Evolutionary conservation across 352 stramenopile species (phyloP).

Genomic region (Elongisporangium prolatum): DNA sequence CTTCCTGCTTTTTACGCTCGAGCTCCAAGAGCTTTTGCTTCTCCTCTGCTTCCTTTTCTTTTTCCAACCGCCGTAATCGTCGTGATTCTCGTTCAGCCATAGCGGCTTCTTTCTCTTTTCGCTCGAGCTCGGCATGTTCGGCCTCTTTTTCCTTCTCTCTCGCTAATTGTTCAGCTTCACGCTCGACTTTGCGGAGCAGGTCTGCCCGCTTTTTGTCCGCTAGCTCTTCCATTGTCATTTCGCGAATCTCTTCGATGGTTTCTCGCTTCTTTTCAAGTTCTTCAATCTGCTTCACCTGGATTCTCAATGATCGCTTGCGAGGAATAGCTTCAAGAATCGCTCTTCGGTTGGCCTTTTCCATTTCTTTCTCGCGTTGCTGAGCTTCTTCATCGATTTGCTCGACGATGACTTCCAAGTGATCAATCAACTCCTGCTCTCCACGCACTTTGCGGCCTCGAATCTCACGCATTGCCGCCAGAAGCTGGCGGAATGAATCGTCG

Average conservation of each 20-base stretch:
- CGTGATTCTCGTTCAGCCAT: conserved; percentile 48
- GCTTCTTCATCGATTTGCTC: conserved; percentile 76
- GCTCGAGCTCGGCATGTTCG: conserved; percentile 39
- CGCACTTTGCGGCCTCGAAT: conserved; percentile 61
- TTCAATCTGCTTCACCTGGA: conserved; percentile 84
- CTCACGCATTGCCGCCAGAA: conserved; percentile 52
- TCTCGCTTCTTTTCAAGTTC: conserved; percentile 71
- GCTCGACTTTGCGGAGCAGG: conserved; percentile 61
- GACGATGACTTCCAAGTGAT: conserved; percentile 75
- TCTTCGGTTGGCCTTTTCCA: conserved; percentile 71
- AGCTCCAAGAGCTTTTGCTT: conserved; percentile 21
- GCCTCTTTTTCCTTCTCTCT: conserved; percentile 51
- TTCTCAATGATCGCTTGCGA: conserved; percentile 73
- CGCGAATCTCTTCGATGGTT: conserved; percentile 44
- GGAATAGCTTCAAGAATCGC: conserved; percentile 83
- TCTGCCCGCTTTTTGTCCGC: conserved; percentile 67
- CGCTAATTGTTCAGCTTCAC: conserved; percentile 50
- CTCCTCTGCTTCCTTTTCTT: conserved; percentile 49
- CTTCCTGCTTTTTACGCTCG: conserved; percentile 39
- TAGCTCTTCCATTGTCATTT: conserved; percentile 57
- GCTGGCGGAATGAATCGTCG: conserved; percentile 48
- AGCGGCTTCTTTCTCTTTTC: conserved; percentile 50
- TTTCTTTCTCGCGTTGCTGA: conserved; percentile 34
- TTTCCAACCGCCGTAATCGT: conserved; percentile 53
- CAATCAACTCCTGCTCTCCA: conserved; percentile 71